Evolutionary conservation across 2,329 filamentous ascomycete genomes (phyloP).

Genomic region (Epichloe festucae): DNA sequence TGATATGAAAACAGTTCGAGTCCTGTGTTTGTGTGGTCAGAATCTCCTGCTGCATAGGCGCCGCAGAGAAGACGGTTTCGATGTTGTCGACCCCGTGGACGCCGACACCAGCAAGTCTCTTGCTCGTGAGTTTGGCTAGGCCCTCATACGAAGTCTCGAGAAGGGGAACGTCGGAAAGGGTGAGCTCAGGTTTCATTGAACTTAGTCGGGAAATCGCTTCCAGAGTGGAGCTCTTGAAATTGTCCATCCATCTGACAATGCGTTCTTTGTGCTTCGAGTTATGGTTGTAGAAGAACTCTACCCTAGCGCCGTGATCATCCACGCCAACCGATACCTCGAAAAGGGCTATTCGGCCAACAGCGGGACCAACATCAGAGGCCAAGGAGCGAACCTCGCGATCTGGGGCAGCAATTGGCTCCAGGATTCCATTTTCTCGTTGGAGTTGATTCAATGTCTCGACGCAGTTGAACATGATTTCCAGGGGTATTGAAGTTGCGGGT

Average conservation of each 20-base stretch:
- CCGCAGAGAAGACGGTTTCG: conserved; percentile 36
- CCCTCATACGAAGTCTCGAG: conserved; percentile 34
- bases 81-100: conserved; percentile 31
- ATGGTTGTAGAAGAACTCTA: conserved; percentile 33
- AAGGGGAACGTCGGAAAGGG: conserved; percentile 35
- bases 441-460: conserved; percentile 36
- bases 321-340: conserved; percentile 38
- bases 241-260: conserved; percentile 33
- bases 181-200: conserved; percentile 32
- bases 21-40: conserved; percentile 31
- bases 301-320: conserved; percentile 27
- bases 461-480: conserved; percentile 48
- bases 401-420: conserved; percentile 32
- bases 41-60: conserved; percentile 35
- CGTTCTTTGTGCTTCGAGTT: conserved; percentile 27
- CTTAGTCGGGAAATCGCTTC: conserved; percentile 30
- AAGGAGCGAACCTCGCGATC: conserved; percentile 24
- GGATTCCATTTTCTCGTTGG: conserved; percentile 32
- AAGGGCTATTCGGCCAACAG: conserved; percentile 34
- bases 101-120: conserved; percentile 27
- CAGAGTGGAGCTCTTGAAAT: conserved; percentile 32
- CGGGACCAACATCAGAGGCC: conserved; percentile 30
- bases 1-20: conserved; percentile 28
- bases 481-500: conserved; percentile 28
- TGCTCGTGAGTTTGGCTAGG: conserved; percentile 29